Percentiles rank a stretch among this genome's conserved stretches.
Evolutionary conservation across 2,329 filamentous ascomycete genomes (phyloP).

Genomic region (Claviceps digitariae): DNA sequence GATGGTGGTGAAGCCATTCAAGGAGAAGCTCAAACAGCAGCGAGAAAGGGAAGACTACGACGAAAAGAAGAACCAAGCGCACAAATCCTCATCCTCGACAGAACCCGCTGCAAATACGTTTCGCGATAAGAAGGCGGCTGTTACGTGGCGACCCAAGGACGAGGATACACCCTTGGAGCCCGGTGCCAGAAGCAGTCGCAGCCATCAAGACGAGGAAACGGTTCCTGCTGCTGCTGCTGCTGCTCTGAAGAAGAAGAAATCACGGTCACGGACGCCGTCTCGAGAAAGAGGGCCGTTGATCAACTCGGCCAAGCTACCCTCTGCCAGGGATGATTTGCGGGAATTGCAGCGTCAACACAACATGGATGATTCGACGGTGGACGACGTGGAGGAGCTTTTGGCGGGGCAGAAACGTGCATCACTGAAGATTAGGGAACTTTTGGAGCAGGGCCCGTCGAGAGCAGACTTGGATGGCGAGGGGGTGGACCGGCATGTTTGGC

Average conservation of each 20-base stretch:
- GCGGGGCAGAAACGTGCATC: constrained; percentile 20
- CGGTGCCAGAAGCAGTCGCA: constrained; percentile 13
- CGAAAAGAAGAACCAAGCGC: neutral
- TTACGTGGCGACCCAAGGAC: constrained; percentile 12
- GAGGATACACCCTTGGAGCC: constrained; percentile 21
- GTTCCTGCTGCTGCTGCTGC: constrained; percentile 10
- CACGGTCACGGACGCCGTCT: constrained; percentile 26
- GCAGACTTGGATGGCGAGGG: constrained; percentile 3
- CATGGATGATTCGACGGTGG: constrained; percentile 46
- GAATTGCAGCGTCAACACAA: constrained; percentile 39
- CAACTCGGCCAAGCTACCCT: constrained; percentile 40
- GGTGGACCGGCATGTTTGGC: no score
- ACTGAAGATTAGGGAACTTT: constrained; percentile 12
- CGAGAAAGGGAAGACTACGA: constrained; percentile 2
- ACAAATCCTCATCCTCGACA: neutral
- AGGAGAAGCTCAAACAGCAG: constrained; percentile 9
- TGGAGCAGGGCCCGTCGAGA: constrained; percentile 14
- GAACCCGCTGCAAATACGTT: constrained; percentile 9
- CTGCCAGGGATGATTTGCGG: constrained; percentile 41
- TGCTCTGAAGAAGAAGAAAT: constrained; percentile 12
- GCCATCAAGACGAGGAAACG: constrained; percentile 10
- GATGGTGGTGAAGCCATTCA: constrained; percentile 1
- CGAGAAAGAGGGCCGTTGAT: constrained; percentile 31
- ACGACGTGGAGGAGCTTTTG: constrained; percentile 41
- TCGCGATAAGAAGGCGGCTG: constrained; percentile 14